phyloP scores from a whole-genome alignment of 257 asterid genomes.

The Pogostemon cablin region DNA sequence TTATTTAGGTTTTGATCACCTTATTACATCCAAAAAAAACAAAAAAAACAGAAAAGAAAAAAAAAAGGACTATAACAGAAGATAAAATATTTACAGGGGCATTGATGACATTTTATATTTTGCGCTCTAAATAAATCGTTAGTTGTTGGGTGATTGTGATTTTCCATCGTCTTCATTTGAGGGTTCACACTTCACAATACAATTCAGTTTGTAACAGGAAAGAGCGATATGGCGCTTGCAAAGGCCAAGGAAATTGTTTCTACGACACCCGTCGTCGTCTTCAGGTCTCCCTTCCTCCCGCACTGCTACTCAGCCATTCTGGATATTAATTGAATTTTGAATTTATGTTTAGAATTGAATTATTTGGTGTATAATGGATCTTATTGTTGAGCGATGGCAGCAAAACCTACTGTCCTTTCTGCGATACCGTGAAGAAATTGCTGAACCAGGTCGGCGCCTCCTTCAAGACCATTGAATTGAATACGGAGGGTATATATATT shows the following conservation, averaged over 20 bases:
- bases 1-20: too few species aligned
- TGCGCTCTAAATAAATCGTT: too few species aligned
- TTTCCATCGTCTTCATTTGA: not conserved
- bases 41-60: too few species aligned
- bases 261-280: constrained; percentile 65
- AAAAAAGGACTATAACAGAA: too few species aligned
- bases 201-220: not conserved
- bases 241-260: constrained; percentile 84
- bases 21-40: too few species aligned
- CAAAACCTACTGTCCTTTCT: constrained; percentile 80
- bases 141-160: not conserved
- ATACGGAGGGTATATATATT: constrained; percentile 56
- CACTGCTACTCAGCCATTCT: not conserved
- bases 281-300: constrained; percentile 57
- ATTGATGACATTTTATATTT: too few species aligned
- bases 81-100: too few species aligned
- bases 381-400: constrained; percentile 43
- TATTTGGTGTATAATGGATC: constrained; percentile 22
- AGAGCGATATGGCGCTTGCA: constrained; percentile 55
- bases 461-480: constrained; percentile 73
- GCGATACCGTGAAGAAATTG: constrained; percentile 74
- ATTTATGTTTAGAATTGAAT: not conserved
- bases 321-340: constrained; percentile 4
- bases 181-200: not conserved
- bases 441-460: constrained; percentile 66